Conservation (phyloP, 2,329 filamentous ascomycete species). For the Diplocarpon rosae region DNA sequence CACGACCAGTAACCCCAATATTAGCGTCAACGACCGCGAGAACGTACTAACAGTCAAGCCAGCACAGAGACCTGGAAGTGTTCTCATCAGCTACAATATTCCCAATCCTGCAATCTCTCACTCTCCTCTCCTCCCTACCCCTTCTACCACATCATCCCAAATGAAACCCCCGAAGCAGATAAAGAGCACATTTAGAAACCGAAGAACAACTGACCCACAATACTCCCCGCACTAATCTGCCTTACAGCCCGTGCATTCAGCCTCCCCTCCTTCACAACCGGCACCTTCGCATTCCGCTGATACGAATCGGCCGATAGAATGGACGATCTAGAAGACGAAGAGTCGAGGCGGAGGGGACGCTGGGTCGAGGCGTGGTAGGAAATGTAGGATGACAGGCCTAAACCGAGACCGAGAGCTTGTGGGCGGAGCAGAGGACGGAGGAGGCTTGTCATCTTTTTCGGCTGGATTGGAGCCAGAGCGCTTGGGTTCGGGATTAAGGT, state of each 20-base stretch:
- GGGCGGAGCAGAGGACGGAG: constrained; percentile 25
- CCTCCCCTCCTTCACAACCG: constrained; percentile 12
- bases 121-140: no score
- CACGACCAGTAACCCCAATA: constrained; percentile 54
- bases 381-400: constrained; percentile 28
- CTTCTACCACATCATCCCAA: neutral
- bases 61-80: constrained; percentile 17
- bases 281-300: constrained; percentile 23
- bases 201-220: constrained; percentile 22
- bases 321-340: constrained; percentile 5
- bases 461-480: neutral
- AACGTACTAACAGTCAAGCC: constrained; percentile 54
- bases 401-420: constrained; percentile 25
- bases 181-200: neutral
- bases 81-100: neutral
- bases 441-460: constrained; percentile 21
- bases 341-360: constrained; percentile 27
- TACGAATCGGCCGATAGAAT: constrained; percentile 11
- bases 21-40: constrained; percentile 55
- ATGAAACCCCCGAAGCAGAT: neutral
- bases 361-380: constrained; percentile 16
- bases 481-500: neutral
- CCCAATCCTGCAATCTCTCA: neutral
- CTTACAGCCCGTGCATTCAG: constrained; percentile 23
- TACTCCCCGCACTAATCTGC: constrained; percentile 26